phyloP scores from a whole-genome alignment of 805 yeast genomes.

The Saccharomycopsis sp. region DNA sequence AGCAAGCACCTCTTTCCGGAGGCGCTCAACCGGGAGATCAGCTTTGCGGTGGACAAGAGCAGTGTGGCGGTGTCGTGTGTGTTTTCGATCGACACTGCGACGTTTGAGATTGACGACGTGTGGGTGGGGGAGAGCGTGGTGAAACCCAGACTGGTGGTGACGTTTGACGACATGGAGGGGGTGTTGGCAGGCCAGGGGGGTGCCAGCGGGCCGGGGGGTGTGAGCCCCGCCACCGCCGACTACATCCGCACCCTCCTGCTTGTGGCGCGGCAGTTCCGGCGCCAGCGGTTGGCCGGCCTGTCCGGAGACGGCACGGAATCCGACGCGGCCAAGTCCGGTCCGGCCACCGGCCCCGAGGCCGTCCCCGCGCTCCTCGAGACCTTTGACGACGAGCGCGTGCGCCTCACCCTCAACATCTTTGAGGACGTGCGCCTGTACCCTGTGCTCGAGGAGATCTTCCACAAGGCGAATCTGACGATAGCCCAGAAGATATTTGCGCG shows the following conservation, averaged over 20 bases:
- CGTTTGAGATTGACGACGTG: conserved; percentile 65
- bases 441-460: conserved; percentile 66
- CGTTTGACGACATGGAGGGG: conserved; percentile 48
- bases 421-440: conserved; percentile 50
- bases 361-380: conserved; percentile 72
- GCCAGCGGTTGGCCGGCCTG: conserved; percentile 57
- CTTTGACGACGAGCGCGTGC: conserved; percentile 78
- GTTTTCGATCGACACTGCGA: conserved; percentile 68
- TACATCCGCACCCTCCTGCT: conserved; percentile 57
- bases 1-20: conserved; percentile 62
- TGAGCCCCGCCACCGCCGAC: conserved; percentile 53
- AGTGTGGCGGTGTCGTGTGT: conserved; percentile 70
- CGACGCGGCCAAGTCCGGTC: too few species aligned
- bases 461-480: conserved; percentile 75
- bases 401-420: conserved; percentile 66
- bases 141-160: conserved; percentile 52
- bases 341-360: too few species aligned
- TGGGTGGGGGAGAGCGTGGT: conserved; percentile 70
- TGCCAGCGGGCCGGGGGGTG: conserved; percentile 18
- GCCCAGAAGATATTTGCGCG: conserved; percentile 73
- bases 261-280: conserved; percentile 62
- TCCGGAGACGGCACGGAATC: conserved; percentile 40
- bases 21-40: conserved; percentile 49
- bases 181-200: conserved; percentile 33
- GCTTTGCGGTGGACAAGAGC: conserved; percentile 53